These are phyloP conservation scores for Tetrahymena elliotti DNA, from an alignment of 73 alveolate genomes.

Conservation along the genomic window DNA sequence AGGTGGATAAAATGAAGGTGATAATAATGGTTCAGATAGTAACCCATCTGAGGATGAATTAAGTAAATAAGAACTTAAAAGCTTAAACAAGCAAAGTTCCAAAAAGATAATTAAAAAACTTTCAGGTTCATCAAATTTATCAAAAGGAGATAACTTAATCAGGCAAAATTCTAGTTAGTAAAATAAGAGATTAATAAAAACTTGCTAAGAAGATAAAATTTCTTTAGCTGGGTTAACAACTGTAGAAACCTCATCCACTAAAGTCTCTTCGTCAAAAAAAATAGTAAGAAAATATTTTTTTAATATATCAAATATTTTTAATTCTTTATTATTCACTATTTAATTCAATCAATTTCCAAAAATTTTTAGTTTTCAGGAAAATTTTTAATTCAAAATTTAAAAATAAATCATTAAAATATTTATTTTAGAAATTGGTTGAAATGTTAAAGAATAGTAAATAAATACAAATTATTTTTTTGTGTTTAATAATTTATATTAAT, in stretches of 20 bases:
- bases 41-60: not conserved
- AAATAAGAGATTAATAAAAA: not conserved
- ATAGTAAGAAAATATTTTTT: not conserved
- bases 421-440: too few species aligned
- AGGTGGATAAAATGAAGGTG: not conserved
- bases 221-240: not conserved
- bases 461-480: too few species aligned
- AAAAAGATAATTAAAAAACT: not conserved
- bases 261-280: not conserved
- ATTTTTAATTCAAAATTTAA: too few species aligned
- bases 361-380: too few species aligned
- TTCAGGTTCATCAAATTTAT: not conserved
- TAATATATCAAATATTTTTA: too few species aligned
- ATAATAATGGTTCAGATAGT: not conserved
- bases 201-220: not conserved
- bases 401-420: too few species aligned
- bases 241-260: not conserved
- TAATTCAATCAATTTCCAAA: too few species aligned
- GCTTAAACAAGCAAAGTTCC: not conserved
- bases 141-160: not conserved
- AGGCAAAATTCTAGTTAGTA: not conserved
- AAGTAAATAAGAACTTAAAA: not conserved
- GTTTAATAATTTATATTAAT: too few species aligned
- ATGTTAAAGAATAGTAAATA: too few species aligned
- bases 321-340: too few species aligned